These are phyloP conservation scores for Aspergillus thermomutatus DNA, from an alignment of 2,329 filamentous ascomycete genomes.

Conservation along the genomic window DNA sequence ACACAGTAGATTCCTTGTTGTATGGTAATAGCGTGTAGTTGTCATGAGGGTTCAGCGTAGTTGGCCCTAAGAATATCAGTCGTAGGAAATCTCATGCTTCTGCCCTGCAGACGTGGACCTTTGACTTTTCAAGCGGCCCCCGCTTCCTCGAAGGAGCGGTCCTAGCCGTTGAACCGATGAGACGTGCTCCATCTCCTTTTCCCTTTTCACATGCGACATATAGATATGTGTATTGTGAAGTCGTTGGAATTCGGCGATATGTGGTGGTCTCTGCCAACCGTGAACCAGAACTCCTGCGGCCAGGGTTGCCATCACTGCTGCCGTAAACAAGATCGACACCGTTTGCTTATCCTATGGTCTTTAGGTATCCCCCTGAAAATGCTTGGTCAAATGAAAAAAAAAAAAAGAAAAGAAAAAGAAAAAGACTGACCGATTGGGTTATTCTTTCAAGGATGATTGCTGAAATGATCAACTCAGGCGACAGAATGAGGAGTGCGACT, in stretches of 20 bases:
- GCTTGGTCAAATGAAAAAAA: too few relatives aligned
- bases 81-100: background rate
- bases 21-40: background rate
- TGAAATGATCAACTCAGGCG: background rate
- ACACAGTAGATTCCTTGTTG: background rate
- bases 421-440: background rate
- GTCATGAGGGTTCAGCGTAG: background rate
- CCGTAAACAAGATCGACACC: background rate
- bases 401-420: background rate
- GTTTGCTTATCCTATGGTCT: background rate
- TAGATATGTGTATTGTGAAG: background rate
- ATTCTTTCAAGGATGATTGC: background rate
- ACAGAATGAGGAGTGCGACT: background rate
- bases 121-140: background rate
- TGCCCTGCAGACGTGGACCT: background rate
- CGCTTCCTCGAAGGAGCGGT: background rate
- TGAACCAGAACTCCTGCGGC: background rate
- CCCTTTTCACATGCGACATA: background rate
- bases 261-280: too few relatives aligned
- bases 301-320: background rate
- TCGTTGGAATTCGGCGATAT: background rate
- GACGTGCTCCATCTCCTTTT: too few relatives aligned
- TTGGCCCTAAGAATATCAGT: background rate
- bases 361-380: background rate
- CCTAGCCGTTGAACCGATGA: too few relatives aligned